Conservation (phyloP, 805 yeast genomes). For the Hagleromyces aurorensis region DNA sequence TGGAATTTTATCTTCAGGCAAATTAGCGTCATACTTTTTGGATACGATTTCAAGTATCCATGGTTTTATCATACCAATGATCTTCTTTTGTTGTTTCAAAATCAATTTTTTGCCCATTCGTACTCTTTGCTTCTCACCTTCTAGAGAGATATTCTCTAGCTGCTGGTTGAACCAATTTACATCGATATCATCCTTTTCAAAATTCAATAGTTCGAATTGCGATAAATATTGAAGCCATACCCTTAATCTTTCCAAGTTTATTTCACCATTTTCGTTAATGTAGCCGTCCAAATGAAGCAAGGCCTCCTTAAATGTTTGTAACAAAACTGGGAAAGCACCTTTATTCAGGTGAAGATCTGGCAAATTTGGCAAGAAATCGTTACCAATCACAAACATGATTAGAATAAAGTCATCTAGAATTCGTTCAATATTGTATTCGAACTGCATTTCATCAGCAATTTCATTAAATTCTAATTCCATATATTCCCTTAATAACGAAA, state of each 20-base stretch:
- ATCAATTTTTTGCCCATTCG: constrained; percentile 57
- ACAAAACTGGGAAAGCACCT: constrained; percentile 91
- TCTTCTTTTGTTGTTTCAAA: constrained; percentile 64
- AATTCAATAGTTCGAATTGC: constrained; percentile 74
- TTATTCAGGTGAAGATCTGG: constrained; percentile 91
- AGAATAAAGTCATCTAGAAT: constrained; percentile 87
- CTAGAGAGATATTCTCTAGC: constrained; percentile 66
- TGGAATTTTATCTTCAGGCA: constrained; percentile 42
- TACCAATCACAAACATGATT: constrained; percentile 91
- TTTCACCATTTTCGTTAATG: constrained; percentile 72
- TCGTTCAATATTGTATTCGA: constrained; percentile 76
- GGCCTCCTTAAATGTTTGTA: constrained; percentile 81
- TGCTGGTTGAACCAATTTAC: constrained; percentile 87
- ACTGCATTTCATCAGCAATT: constrained; percentile 52
- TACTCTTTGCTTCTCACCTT: constrained; percentile 62
- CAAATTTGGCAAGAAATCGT: constrained; percentile 93
- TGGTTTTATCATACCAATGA: constrained; percentile 50
- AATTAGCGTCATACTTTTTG: constrained; percentile 27
- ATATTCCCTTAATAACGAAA: constrained; percentile 85
- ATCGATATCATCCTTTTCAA: constrained; percentile 77
- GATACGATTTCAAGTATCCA: constrained; percentile 36
- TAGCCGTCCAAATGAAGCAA: constrained; percentile 73
- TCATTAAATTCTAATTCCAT: constrained; percentile 76
- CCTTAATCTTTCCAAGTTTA: constrained; percentile 64
- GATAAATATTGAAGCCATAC: constrained; percentile 71